Evolutionary conservation across 495 filamentous ascomycete species (phyloP), one percentile per base, ranked within the genome.

Genomic region (Penicillium roqueforti): DNA sequence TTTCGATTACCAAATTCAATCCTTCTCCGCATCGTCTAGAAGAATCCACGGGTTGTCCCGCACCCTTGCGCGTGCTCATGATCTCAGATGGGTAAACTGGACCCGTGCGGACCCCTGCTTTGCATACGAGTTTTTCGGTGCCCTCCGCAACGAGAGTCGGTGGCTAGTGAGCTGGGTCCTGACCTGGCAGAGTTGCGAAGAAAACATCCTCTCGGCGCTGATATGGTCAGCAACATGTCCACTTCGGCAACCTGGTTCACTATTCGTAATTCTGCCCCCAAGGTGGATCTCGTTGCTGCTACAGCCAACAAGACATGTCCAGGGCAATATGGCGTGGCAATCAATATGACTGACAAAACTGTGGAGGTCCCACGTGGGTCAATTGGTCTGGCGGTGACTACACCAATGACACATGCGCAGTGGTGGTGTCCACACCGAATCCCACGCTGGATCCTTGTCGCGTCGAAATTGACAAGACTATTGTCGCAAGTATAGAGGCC

Each of bases 91-190:
- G 56, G 23, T 16, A 13, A 54, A 58, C 46, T 51, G 40, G 51
- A 58, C 51, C 31, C 20, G 19, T 44, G 31, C 58, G 20, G 57
- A 69, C 46, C 60, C 68, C 13, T 65, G 61, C 53, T 59, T 64
- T 31, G 47, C 45, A 23, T 42, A 59, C 47, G 9, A 18, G 8
- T 51, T 36, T 28, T 22, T 23, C 14, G 19, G 16, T 16, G n/a
- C 20, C n/a, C 20, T 48, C 20, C 34, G 40, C 20, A 14, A 37
- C 4, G 46, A 46, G 39, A 46, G 46, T 32, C 34, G 44, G 6
- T 58, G 31, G 37, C 31, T 7, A 18, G 32, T 58, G 11, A 38
- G 5, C 28, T 72, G 69, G 68, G 46, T 18, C 31, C 26, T 68
- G 8, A 23, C n/a, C 19, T 54, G 51, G 56, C 6, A 58, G 9